Conservation (phyloP, 2,329 filamentous ascomycete species). For the Phialophora chinensis region DNA sequence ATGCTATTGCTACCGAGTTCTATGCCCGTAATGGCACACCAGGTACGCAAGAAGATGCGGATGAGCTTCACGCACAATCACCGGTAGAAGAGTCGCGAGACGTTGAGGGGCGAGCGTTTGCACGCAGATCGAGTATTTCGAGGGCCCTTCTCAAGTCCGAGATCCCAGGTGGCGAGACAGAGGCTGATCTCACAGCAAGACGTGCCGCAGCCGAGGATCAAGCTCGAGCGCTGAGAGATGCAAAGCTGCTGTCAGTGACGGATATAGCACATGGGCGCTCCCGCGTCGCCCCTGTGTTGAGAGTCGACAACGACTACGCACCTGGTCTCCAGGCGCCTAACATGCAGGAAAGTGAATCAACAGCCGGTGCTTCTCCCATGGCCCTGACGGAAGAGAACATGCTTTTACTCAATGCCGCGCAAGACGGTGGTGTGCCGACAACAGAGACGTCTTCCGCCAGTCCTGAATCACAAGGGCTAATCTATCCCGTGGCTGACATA, state of each 20-base stretch:
- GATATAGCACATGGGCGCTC: constrained; percentile 36
- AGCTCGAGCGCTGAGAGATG: constrained; percentile 59
- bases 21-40: constrained; percentile 13
- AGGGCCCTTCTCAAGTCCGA: constrained; percentile 41
- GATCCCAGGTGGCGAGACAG: constrained; percentile 39
- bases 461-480: constrained; percentile 1
- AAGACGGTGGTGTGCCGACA: constrained; percentile 8
- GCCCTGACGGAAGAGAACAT: constrained; percentile 62
- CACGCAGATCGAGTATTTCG: constrained; percentile 40
- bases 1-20: constrained; percentile 34
- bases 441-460: constrained; percentile 6
- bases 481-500: constrained; percentile 26
- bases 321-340: background rate
- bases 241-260: constrained; percentile 59
- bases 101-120: constrained; percentile 40
- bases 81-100: constrained; percentile 35
- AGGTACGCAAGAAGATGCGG: background rate
- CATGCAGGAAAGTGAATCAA: background rate
- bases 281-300: background rate
- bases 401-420: constrained; percentile 48
- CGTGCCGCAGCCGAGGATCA: constrained; percentile 62
- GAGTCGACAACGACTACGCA: background rate
- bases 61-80: background rate
- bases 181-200: constrained; percentile 53
- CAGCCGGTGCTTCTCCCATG: constrained; percentile 13